Evolutionary conservation across 2,329 filamentous ascomycete genomes (phyloP).

Genomic region (Apiospora arundinis): DNA sequence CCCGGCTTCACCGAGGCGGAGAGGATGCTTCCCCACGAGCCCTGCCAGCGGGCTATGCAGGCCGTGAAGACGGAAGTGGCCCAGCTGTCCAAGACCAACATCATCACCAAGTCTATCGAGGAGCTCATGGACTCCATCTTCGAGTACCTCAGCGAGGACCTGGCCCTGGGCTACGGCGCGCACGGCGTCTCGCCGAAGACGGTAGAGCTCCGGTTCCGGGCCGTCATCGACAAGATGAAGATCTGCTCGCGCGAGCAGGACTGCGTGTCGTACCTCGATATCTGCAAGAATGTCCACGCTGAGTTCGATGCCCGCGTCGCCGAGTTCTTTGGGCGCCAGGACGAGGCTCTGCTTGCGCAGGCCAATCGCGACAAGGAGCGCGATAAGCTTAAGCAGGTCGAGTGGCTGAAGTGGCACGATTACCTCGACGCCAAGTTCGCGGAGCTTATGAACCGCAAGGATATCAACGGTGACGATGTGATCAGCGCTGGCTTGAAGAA

Average conservation of each 20-base stretch:
- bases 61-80: background rate
- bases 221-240: background rate
- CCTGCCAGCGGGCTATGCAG: background rate
- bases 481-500: background rate
- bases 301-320: background rate
- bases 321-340: background rate
- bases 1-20: background rate
- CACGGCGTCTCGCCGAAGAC: background rate
- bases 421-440: background rate
- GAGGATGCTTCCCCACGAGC: background rate
- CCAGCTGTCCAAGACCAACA: background rate
- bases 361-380: background rate
- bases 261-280: background rate
- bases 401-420: background rate
- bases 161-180: no score
- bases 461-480: background rate
- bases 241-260: background rate
- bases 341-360: background rate
- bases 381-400: background rate
- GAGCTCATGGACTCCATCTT: background rate
- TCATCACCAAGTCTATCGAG: background rate
- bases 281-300: background rate
- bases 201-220: background rate
- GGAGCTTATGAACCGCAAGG: background rate
- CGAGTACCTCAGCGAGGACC: background rate